Percentiles rank a stretch among this genome's conserved stretches.
Evolutionary conservation across 768 basidiomycete species (phyloP).

Genomic region (Tubosaeta sp.): DNA sequence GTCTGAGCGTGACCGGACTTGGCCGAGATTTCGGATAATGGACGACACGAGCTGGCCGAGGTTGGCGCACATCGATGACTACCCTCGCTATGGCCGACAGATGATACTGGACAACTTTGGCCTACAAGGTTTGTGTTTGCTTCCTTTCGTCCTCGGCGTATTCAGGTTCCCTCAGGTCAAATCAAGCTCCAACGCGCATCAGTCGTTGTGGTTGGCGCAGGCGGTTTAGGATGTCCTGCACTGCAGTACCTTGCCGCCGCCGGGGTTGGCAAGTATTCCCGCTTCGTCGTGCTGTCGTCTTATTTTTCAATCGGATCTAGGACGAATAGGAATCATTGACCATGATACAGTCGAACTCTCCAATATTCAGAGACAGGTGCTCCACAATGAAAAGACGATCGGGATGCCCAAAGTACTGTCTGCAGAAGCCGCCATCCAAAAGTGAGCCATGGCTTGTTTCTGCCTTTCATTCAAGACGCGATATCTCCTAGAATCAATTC

Average conservation of each 20-base stretch:
- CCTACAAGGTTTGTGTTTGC: constrained; percentile 54
- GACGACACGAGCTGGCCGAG: constrained; percentile 14
- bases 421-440: constrained; percentile 63
- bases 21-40: background rate
- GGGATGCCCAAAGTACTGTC: constrained; percentile 81
- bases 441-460: constrained; percentile 38
- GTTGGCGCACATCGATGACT: constrained; percentile 58
- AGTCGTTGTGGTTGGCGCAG: constrained; percentile 88
- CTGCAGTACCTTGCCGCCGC: constrained; percentile 91
- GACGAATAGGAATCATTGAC: constrained; percentile 82
- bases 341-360: constrained; percentile 84
- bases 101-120: constrained; percentile 94
- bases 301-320: constrained; percentile 37
- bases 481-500: constrained; percentile 66
- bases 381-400: constrained; percentile 70
- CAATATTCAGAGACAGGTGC: constrained; percentile 90
- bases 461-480: background rate
- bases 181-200: constrained; percentile 71
- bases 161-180: constrained; percentile 55
- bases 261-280: constrained; percentile 68
- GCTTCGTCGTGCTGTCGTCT: background rate
- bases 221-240: constrained; percentile 94
- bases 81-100: constrained; percentile 89
- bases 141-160: background rate
- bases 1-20: background rate